These are phyloP conservation scores for Solanum chaucha DNA, from an alignment of 257 asterid species.

Conservation along the genomic window DNA sequence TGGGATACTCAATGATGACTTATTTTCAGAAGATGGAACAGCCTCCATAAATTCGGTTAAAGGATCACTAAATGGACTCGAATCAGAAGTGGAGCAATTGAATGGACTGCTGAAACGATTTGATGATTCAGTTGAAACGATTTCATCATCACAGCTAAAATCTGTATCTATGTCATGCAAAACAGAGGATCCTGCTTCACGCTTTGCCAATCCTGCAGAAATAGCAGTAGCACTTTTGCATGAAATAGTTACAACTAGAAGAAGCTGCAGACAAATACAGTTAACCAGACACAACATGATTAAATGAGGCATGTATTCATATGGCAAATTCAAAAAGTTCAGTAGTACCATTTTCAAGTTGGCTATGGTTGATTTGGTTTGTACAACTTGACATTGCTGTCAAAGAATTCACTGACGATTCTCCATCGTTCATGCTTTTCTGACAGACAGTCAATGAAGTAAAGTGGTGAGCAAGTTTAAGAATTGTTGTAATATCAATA, in stretches of 20 bases:
- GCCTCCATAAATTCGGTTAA: conserved; percentile 1
- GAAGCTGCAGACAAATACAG: neutral
- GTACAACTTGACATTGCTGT: neutral
- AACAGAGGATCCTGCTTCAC: neutral
- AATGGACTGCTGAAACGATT: neutral
- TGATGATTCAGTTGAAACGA: neutral
- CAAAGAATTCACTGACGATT: neutral
- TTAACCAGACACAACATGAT: neutral
- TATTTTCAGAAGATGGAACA: conserved; percentile 2
- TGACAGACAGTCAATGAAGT: neutral
- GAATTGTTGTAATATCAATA: conserved; percentile 3
- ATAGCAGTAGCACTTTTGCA: neutral
- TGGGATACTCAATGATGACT: neutral
- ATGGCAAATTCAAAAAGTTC: neutral
- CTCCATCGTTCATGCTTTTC: neutral
- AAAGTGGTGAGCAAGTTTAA: conserved; percentile 7
- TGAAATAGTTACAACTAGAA: neutral
- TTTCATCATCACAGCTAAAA: neutral
- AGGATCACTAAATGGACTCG: neutral
- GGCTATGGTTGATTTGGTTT: neutral
- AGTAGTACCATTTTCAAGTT: neutral
- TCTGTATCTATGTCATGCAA: neutral
- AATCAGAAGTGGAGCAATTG: neutral
- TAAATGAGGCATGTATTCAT: neutral
- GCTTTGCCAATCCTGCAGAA: neutral